Conservation (phyloP, 164 flowering plant genomes). For the Chimonanthus salicifolius region DNA sequence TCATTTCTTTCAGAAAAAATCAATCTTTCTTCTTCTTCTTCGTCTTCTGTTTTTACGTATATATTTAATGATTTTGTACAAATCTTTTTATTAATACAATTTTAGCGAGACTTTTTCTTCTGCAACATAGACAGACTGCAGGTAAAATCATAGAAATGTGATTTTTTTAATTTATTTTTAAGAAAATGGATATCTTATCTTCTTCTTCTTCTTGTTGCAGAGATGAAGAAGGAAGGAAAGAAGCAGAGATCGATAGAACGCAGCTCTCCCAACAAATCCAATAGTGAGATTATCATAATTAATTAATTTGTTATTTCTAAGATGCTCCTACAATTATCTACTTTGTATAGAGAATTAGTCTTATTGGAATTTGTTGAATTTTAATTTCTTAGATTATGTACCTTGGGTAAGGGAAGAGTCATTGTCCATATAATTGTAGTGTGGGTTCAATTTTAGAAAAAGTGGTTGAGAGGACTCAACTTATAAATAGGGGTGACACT, state of each 20-base stretch:
- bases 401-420: no score
- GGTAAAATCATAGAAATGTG: constrained; percentile 10
- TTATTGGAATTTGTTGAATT: no score
- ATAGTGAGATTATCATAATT: no score
- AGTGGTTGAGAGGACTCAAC: no score
- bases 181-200: neutral
- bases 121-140: constrained; percentile 18
- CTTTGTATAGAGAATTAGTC: no score
- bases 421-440: no score
- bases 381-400: no score
- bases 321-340: no score
- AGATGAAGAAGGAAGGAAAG: constrained; percentile 27
- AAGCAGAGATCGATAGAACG: constrained; percentile 19
- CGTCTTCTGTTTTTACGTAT: neutral
- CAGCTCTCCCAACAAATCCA: neutral
- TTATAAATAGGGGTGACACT: no score
- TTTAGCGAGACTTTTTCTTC: neutral
- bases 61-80: neutral
- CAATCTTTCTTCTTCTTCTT: neutral
- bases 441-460: no score
- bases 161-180: no score
- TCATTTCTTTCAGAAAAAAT: neutral
- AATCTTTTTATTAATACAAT: neutral
- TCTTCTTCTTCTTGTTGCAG: neutral
- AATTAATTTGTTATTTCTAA: no score